Evolutionary conservation across 202 grass and related monocot species (phyloP).

Genomic region (Miscanthus sacchariflorus): DNA sequence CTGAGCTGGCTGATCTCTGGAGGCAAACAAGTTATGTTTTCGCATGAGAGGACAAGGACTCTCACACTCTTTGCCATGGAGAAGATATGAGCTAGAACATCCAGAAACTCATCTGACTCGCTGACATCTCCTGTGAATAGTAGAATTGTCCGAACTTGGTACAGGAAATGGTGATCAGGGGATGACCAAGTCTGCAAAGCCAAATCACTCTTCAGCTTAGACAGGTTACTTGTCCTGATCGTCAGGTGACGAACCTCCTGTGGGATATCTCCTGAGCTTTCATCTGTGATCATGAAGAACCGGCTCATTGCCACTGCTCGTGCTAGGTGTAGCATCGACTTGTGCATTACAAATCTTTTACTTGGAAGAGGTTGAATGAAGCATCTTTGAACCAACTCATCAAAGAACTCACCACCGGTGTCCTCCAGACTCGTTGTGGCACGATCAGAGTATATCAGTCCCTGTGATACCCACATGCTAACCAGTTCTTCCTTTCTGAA

Average conservation of each 20-base stretch:
- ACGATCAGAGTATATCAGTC: slow-evolving; percentile 45
- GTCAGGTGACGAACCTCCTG: slow-evolving; percentile 51
- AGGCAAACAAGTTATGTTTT: slow-evolving; percentile 38
- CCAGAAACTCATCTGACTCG: slow-evolving; percentile 41
- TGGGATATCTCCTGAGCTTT: slow-evolving; percentile 39
- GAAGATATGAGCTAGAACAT: slow-evolving; percentile 39
- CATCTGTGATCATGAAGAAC: slow-evolving; percentile 36
- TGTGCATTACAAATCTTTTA: slow-evolving; percentile 44
- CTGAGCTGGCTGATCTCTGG: slow-evolving; percentile 36
- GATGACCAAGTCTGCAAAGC: slow-evolving; percentile 27
- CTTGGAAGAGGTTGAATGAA: slow-evolving; percentile 52
- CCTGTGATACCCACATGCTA: slow-evolving; percentile 68
- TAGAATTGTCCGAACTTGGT: slow-evolving; percentile 43
- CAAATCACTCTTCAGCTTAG: slow-evolving; percentile 50
- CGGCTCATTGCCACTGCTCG: slow-evolving; percentile 26
- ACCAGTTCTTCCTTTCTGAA: slow-evolving; percentile 58
- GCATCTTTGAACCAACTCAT: slow-evolving; percentile 45
- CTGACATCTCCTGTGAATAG: slow-evolving; percentile 42
- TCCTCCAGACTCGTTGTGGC: slow-evolving; percentile 34
- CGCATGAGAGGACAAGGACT: slow-evolving; percentile 38
- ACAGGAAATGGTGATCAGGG: slow-evolving; percentile 46
- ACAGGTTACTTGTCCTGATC: slow-evolving; percentile 37
- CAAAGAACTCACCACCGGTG: slow-evolving; percentile 41
- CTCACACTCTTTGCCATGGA: slow-evolving; percentile 33
- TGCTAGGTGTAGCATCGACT: slow-evolving; percentile 42